Evolutionary conservation across 2,329 filamentous ascomycete species (phyloP), one percentile per base, ranked within the genome.

Genomic region (Cytospora leucostoma): DNA sequence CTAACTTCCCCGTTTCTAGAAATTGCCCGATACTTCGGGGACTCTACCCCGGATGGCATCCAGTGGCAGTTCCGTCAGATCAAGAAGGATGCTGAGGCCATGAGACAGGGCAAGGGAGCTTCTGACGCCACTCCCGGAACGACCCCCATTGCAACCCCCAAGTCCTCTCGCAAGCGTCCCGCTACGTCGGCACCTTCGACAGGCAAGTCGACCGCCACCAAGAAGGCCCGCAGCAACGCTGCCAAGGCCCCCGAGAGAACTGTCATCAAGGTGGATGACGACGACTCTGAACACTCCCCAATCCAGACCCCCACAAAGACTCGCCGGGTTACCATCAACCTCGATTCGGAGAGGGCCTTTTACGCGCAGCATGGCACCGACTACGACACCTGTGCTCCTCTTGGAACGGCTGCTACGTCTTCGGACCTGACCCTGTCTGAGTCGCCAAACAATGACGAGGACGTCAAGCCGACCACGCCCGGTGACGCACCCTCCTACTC

Each of bases 41-140:
- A 85, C 62, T 85, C 82, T 4, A 88, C 84, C 0, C 71, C 77
- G 0, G 79, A 79, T 21, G 85, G 85, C 10, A 80, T 88, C n/a
- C 79, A 82, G 67, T 88, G 84, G 70, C 84, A 87, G 69, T 86
- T 88, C 69, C 80, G 85, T 1, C 65, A 71, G 32, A 80, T 87
- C 74, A 86, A 84, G 72, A 77, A 76, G 40, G 77, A 84, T 35
- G 84, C 81, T 35, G 79, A 82, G 47, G 73, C 72, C 2, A 78
- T 87, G 52, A 75, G 56, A 57, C 61, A 66, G 64, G 57, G 34
- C 44, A 65, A 61, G 54, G 61, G 57, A 34, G 27, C 40, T n/a
- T 21, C 21, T 21, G 47, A 13, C 15, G 38, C 10, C 8, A 3
- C 55, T 27, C 17, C 27, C 11, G 37, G 57, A 21, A 15, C 38